Conservation (phyloP, 2,329 filamentous ascomycete genomes). For the Penicillium oxalicum region DNA sequence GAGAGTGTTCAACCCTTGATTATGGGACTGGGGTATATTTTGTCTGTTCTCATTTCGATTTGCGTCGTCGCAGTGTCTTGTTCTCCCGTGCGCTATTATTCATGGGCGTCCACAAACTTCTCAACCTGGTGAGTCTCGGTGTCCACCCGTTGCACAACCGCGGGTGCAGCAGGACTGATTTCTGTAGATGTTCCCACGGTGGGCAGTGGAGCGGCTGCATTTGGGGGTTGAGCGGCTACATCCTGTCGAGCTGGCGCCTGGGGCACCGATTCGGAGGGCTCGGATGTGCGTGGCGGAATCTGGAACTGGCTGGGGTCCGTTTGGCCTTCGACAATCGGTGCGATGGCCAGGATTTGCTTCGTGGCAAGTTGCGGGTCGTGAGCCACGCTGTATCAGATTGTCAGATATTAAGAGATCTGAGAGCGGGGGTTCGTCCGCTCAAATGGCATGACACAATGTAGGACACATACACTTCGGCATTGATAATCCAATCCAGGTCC, state of each 20-base stretch:
- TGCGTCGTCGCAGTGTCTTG: too few species aligned
- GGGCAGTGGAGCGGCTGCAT: too few species aligned
- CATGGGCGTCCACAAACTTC: constrained; percentile 41
- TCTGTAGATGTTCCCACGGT: constrained; percentile 1
- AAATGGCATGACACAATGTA: neutral
- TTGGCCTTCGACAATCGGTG: constrained; percentile 77
- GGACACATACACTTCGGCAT: constrained; percentile 66
- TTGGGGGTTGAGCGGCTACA: constrained; percentile 9
- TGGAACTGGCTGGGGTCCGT: constrained; percentile 50
- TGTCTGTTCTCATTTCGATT: neutral
- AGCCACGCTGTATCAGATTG: constrained; percentile 48
- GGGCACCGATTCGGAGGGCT: constrained; percentile 2
- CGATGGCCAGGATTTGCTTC: constrained; percentile 79
- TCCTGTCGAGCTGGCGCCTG: constrained; percentile 8
- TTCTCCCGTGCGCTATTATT: constrained; percentile 13
- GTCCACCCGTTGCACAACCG: constrained; percentile 31
- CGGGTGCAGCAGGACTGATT: constrained; percentile 5
- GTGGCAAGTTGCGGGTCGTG: constrained; percentile 62
- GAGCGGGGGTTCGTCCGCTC: neutral
- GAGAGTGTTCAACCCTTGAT: too few species aligned
- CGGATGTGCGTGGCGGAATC: constrained; percentile 47
- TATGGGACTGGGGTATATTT: neutral
- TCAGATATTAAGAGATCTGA: constrained; percentile 4
- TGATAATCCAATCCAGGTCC: constrained; percentile 90
- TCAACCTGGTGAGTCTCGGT: constrained; percentile 37